Evolutionary conservation across 495 filamentous ascomycete species (phyloP), one percentile per base, ranked within the genome.

Genomic region (Patellaria atrata): DNA sequence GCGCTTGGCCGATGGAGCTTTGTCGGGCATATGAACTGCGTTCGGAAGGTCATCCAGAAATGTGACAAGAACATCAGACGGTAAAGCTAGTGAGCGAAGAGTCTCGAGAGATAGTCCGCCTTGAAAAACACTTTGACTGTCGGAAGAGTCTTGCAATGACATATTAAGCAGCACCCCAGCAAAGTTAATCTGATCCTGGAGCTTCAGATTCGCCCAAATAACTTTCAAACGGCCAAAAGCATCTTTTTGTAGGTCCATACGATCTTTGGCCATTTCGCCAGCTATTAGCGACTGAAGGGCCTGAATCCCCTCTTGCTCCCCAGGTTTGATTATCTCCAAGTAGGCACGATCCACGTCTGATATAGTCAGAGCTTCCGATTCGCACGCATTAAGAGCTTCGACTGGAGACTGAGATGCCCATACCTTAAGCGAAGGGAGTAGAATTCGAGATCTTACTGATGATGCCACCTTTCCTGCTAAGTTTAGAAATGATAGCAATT

Each of bases 11-110:
- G 71, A 67, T 3, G 77, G 72, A 11, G 72, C 69, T 27, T 72
- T 61, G 40, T 76, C 68, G 26, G 71, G 70, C 42, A 79, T 58
- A 30, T 75, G 67, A 11, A 70, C 63, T 26, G 74, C 68, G 16
- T 68, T 66, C 15, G 79, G 76, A 18, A 87, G 64, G 28, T 72
- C 71, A 29, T 79, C 66, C 1, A 91, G 46, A 46, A 86, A 79
- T 18, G 66, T 58, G 9, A 70, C 50, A 18, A 94, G 69, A 16
- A 84, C 69, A 13, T 70, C 57, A 1, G 82, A 79, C 2, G 81
- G 65, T 17, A 93, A 61, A 15, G 71, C 62, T 9, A 87, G 63
- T 30, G 61, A 70, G 19, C 72, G 65, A 22, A 94, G 60, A 6
- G 80, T 65, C 33, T 81, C 77, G 4, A 73, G 11, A 12, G 35